Conservation (phyloP, 1,284 basidiomycete species). For the Flammula alnicola region DNA sequence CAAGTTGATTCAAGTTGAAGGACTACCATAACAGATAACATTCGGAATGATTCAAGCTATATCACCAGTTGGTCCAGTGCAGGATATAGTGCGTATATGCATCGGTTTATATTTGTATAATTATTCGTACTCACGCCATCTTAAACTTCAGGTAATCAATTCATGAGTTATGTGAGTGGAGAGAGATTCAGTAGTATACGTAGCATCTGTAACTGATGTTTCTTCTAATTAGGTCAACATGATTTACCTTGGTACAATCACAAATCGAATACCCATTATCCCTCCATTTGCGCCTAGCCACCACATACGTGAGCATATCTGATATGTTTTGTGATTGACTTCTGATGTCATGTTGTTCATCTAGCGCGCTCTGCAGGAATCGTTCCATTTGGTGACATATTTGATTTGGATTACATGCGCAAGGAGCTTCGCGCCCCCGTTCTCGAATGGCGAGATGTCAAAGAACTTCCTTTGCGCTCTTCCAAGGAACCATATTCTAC, state of each 20-base stretch:
- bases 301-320: conserved; percentile 29
- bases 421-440: conserved; percentile 33
- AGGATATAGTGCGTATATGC: conserved; percentile 1
- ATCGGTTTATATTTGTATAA: neutral
- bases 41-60: conserved; percentile 10
- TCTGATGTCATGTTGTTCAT: conserved; percentile 1
- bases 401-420: conserved; percentile 38
- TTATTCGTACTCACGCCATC: neutral
- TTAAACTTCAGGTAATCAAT: conserved; percentile 34
- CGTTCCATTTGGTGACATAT: conserved; percentile 42
- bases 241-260: conserved; percentile 43
- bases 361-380: conserved; percentile 39
- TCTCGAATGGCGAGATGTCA: conserved; percentile 44
- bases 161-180: conserved; percentile 33
- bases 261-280: conserved; percentile 43
- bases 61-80: conserved; percentile 10
- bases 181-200: neutral
- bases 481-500: conserved; percentile 19
- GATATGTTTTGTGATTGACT: neutral
- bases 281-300: conserved; percentile 44
- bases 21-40: conserved; percentile 4
- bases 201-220: neutral
- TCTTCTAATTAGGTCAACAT: conserved; percentile 34
- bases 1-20: neutral
- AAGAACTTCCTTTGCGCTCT: conserved; percentile 27